phyloP scores from a whole-genome alignment of 2,329 filamentous ascomycete species.

The Penicillium sp. region DNA sequence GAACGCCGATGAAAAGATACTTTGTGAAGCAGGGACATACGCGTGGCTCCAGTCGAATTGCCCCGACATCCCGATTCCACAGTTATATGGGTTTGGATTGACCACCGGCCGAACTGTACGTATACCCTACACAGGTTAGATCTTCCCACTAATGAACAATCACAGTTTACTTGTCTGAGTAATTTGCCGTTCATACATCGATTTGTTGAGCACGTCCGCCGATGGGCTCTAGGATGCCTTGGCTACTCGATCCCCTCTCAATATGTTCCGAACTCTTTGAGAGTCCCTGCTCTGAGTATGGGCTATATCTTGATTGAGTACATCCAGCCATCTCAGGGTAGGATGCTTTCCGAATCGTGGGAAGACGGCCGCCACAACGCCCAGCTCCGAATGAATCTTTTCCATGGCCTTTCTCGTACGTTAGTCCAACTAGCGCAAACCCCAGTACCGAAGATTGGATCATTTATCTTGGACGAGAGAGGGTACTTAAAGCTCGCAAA shows the following conservation, averaged over 20 bases:
- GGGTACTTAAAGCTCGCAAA: constrained; percentile 18
- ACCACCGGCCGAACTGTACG: constrained; percentile 20
- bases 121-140: constrained; percentile 25
- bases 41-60: constrained; percentile 26
- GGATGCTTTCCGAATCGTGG: constrained; percentile 26
- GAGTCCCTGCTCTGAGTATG: constrained; percentile 4
- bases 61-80: constrained; percentile 23
- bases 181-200: constrained; percentile 6
- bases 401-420: constrained; percentile 15
- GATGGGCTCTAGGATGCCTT: not conserved
- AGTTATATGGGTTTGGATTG: constrained; percentile 24
- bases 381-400: constrained; percentile 18
- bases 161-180: constrained; percentile 3
- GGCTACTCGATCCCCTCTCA: constrained; percentile 1
- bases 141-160: constrained; percentile 1
- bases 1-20: constrained; percentile 27
- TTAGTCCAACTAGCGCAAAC: constrained; percentile 14
- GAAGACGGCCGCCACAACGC: constrained; percentile 7
- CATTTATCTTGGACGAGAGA: constrained; percentile 26
- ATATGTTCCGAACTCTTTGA: constrained; percentile 2
- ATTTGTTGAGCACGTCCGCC: not conserved
- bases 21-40: constrained; percentile 27
- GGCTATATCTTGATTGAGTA: constrained; percentile 2
- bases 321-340: constrained; percentile 7
- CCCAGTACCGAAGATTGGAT: constrained; percentile 32